Base-by-base conservation (phyloP, 805 yeast species). In the Candida awuae region DNA sequence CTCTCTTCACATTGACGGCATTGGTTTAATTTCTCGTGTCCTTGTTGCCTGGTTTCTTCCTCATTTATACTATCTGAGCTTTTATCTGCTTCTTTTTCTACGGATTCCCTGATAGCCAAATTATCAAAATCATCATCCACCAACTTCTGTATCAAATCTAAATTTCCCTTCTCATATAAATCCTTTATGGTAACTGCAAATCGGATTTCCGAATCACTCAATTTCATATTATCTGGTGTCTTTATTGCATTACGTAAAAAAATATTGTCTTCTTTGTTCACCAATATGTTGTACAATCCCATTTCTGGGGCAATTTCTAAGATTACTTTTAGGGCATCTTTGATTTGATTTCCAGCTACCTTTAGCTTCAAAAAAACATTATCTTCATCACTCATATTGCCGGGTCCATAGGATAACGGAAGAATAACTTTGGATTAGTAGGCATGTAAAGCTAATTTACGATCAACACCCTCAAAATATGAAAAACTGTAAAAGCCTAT, bases 131-230 rank as follows among this genome's bases (percentile, higher is more conserved):
- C 67, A 45, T 67, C 72, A 7, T 61, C 56, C 7, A 66, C 43
- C 2, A 84, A 66, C 23, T 75, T 52, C 14, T 79, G 77, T 30
- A 84, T 67, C 2, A 80, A 41, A 2, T 64, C 56, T 17, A 79
- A 55, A 26, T 70, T 57, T 0, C 75, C 74, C 8, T 63, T 41
- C 18, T 67, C 60, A 46, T 79, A 65, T 29, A 75, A 55, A 1
- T 77, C 61, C 50, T 78, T 78, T 42, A 85, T 54, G 40, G 67
- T 65, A 1, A 84, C 66, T 1, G 85, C 84, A 22, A 83, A 55
- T 35, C 68, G 67, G 18, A 84, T 52, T 35, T 78, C 70, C 26
- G 70, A 67, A 49, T 66, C 71, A 36, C 76, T 18, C 5, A 46
- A 21, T 22, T 67, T 16, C 68, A 56, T 32, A 79, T 53, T 13